Base-by-base conservation (phyloP, 2,329 filamentous ascomycete genomes). In the Teratosphaeriaceae sp. region DNA sequence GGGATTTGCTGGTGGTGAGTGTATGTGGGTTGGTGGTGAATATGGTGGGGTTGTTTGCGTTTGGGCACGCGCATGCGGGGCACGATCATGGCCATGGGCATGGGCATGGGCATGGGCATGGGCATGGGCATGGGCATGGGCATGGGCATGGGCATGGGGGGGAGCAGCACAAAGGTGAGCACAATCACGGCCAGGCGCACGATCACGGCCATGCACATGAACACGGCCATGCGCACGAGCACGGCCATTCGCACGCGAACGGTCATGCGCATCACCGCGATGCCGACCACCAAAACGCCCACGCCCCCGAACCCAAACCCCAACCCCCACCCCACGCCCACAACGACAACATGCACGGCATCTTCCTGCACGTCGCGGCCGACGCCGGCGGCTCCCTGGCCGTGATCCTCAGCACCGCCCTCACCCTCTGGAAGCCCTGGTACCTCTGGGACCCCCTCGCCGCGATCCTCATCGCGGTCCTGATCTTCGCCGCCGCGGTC, bases 261-360 rank as follows among this genome's bases (percentile, higher is more conserved):
- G 79, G 82, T 41, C 89, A 88, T 60, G 42, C 36, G 7, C 44
- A 43, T 13, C 16, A 37, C 43, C 30, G 18, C 37, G 18, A 34
- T 38, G 20, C 39, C 46, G 20, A 46, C 51, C 51, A 49, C 27
- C 37, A 30, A 6, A 46, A 51, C 39, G 39, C 35, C 20, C 51
- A 53, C 33, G 42, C 35, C 15, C 48, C 55, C 41, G 52, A 51
- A 22, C 16, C 26, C 13, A 41, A 31, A 9, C 26, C 9, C 3
- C 16, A 18, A 18, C 19, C 12, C 12, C 13, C 37, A 16, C 15
- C 37, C 16, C 37, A 88, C 38, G 26, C 22, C 16, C 38, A 42
- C 31, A 95, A 95, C 63, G 92, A 98, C 57, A 98, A 98, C 61
- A 96, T 98, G 89, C 79, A 92, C 55, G 92, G 92, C 11, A 97